phyloP scores from a whole-genome alignment of 306 rosid genomes.

The Rosa lucieae region DNA sequence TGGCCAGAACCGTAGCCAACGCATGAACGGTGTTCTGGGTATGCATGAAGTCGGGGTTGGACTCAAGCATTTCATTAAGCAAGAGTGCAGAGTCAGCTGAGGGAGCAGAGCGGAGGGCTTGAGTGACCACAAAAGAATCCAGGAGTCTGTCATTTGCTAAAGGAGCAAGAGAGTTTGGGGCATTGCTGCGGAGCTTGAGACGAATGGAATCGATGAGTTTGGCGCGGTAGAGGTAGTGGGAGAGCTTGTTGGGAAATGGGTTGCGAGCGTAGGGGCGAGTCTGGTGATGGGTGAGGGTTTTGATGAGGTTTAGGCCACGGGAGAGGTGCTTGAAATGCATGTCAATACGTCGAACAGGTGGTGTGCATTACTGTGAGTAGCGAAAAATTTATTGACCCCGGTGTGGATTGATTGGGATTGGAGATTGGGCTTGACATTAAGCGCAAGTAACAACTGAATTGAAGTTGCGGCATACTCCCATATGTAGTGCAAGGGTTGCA shows the following conservation, averaged over 20 bases:
- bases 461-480: not conserved
- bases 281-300: slow-evolving; percentile 40
- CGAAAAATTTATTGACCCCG: too few species aligned
- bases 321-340: slow-evolving; percentile 35
- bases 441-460: not conserved
- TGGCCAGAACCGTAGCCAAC: slow-evolving; percentile 72
- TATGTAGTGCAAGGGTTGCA: not conserved
- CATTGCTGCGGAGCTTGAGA: slow-evolving; percentile 50
- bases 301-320: slow-evolving; percentile 23
- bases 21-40: slow-evolving; percentile 64
- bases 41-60: slow-evolving; percentile 45
- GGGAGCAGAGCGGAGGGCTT: slow-evolving; percentile 72
- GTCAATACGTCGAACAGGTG: slow-evolving; percentile 18
- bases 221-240: slow-evolving; percentile 77
- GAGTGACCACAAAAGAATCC: slow-evolving; percentile 67
- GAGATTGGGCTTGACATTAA: too few species aligned
- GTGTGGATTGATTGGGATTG: not conserved
- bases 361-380: not conserved
- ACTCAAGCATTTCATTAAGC: slow-evolving; percentile 39
- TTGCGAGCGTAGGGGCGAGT: slow-evolving; percentile 47
- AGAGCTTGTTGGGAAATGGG: slow-evolving; percentile 64
- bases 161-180: slow-evolving; percentile 42
- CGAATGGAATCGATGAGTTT: slow-evolving; percentile 74
- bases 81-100: slow-evolving; percentile 67
- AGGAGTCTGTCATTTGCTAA: slow-evolving; percentile 47